A percentile compares a stretch with the other conserved stretches of the same genome.
phyloP scores from a whole-genome alignment of 371 early-diverging fungal genomes.

The Mucor piriformis region DNA sequence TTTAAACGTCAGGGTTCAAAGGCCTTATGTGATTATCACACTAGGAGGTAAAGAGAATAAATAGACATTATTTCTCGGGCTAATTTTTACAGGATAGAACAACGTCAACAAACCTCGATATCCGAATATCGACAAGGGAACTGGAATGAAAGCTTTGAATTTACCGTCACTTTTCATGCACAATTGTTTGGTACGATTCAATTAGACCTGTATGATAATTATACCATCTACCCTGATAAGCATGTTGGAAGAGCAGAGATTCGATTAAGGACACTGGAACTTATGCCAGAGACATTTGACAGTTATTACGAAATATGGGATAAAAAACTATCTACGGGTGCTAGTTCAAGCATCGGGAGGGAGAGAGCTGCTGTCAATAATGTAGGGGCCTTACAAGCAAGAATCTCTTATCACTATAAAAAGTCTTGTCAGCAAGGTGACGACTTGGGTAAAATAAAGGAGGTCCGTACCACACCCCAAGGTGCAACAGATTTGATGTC shows the following conservation, averaged over 20 bases:
- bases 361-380: conserved; percentile 56
- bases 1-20: conserved; percentile 42
- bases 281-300: conserved; percentile 70
- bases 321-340: conserved; percentile 58
- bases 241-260: conserved; percentile 80
- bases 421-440: conserved; percentile 5
- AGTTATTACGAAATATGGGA: conserved; percentile 77
- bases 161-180: conserved; percentile 72
- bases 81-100: conserved; percentile 46
- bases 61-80: neutral
- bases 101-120: conserved; percentile 65
- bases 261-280: conserved; percentile 59
- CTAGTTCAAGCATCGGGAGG: conserved; percentile 62
- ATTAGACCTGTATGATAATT: conserved; percentile 73
- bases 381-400: conserved; percentile 68
- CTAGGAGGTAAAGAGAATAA: conserved; percentile 42
- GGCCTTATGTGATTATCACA: conserved; percentile 45
- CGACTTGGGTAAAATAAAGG: neutral
- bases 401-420: conserved; percentile 65
- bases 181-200: conserved; percentile 78
- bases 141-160: conserved; percentile 79
- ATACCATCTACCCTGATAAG: conserved; percentile 63
- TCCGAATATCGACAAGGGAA: conserved; percentile 63
- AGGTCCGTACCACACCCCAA: neutral
- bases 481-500: conserved; percentile 10